Percentiles rank a stretch among this genome's conserved stretches.
Evolutionary conservation across 2,329 filamentous ascomycete genomes (phyloP).

Genomic region (Monilinia fructigena): DNA sequence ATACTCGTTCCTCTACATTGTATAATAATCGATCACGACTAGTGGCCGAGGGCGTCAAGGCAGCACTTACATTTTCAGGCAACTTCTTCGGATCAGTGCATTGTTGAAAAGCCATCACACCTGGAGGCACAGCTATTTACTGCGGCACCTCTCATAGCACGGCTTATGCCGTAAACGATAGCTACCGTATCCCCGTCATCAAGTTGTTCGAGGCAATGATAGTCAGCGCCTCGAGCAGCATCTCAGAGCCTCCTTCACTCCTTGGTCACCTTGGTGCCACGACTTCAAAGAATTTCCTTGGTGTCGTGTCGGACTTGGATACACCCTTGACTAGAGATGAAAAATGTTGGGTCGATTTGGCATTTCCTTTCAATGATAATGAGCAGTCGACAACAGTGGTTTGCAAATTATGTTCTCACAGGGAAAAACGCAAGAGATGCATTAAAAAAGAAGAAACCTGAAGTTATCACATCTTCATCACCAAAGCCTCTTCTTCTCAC

Average conservation of each 20-base stretch:
- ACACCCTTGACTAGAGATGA: slow-evolving; percentile 66
- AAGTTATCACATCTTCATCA: slow-evolving; percentile 46
- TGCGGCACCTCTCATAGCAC: slow-evolving; percentile 70
- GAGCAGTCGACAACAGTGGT: slow-evolving; percentile 90
- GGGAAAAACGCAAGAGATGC: slow-evolving; percentile 78
- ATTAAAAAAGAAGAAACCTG: slow-evolving; percentile 50
- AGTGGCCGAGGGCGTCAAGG: slow-evolving; percentile 61
- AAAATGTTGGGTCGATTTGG: slow-evolving; percentile 72
- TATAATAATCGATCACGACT: slow-evolving; percentile 55
- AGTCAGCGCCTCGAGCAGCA: slow-evolving; percentile 61
- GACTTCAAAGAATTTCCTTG: slow-evolving; percentile 79
- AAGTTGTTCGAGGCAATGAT: slow-evolving; percentile 72
- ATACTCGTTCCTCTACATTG: slow-evolving; percentile 59
- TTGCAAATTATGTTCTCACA: slow-evolving; percentile 88
- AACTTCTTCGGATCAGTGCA: slow-evolving; percentile 67
- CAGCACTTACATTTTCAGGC: slow-evolving; percentile 64
- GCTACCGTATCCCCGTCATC: slow-evolving; percentile 64
- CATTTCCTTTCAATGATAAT: slow-evolving; percentile 82
- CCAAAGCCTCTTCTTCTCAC: slow-evolving; percentile 67
- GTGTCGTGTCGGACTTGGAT: slow-evolving; percentile 73
- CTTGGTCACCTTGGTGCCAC: slow-evolving; percentile 83
- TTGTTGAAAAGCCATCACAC: slow-evolving; percentile 62
- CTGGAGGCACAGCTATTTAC: slow-evolving; percentile 81
- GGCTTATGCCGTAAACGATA: slow-evolving; percentile 70
- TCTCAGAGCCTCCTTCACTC: slow-evolving; percentile 85